A percentile compares a stretch with the other conserved stretches of the same genome.
These are phyloP conservation scores for Myriosclerotinia scirpicola DNA, from an alignment of 2,329 filamentous ascomycete genomes.

Conservation along the genomic window DNA sequence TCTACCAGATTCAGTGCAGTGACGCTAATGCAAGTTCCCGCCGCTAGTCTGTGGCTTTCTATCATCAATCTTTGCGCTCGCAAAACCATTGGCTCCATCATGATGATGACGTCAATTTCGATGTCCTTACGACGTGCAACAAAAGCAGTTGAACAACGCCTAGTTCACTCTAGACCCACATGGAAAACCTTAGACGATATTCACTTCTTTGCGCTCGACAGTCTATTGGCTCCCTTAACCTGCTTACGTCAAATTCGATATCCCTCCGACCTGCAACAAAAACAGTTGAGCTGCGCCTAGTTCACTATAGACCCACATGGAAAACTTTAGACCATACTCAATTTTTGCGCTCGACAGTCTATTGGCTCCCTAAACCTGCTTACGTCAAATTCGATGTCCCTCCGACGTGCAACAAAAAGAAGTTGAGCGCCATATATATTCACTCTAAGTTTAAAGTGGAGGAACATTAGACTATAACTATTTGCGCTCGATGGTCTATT, in stretches of 20 bases:
- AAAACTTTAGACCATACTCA: neutral
- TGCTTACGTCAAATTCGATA: slow-evolving; percentile 7
- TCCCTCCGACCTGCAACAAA: slow-evolving; percentile 3
- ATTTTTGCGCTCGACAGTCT: neutral
- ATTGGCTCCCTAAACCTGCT: neutral
- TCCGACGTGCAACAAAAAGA: slow-evolving; percentile 4
- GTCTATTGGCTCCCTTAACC: neutral
- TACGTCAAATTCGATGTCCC: too few relatives aligned
- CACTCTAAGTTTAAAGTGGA: neutral
- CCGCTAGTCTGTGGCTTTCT: neutral
- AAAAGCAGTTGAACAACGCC: neutral
- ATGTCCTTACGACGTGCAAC: slow-evolving; percentile 11
- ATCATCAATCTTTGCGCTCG: slow-evolving; percentile 1
- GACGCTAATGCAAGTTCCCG: neutral
- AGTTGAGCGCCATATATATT: neutral
- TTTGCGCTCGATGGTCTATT: neutral
- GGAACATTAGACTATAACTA: neutral
- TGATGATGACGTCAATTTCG: neutral
- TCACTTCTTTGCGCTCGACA: neutral
- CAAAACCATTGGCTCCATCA: neutral
- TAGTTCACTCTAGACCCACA: neutral
- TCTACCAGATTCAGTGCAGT: neutral
- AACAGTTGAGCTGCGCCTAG: neutral
- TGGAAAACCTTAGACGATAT: neutral
- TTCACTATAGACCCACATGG: neutral